Evolutionary conservation across 306 rosid genomes (phyloP), one percentile per base, ranked within the genome.

Genomic region (Castanospermum australe): DNA sequence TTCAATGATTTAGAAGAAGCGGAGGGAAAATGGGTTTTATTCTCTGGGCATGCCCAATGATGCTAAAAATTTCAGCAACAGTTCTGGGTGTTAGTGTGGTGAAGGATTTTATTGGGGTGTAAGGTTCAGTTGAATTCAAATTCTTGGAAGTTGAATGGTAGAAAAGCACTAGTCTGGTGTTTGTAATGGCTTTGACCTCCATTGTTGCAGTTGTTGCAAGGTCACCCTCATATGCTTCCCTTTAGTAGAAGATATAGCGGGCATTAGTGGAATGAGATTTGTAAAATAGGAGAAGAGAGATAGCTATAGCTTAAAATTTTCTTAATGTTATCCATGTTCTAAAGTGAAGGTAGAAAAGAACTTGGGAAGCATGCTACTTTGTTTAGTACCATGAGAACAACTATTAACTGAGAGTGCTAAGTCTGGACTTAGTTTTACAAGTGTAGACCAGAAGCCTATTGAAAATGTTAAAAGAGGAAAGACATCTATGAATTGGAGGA

Each of bases 221-320:
- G 92, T 9, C 92, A 97, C 6, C 57, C 67, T 44, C 87, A 86
- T 86, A 82, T 67, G 70, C 84, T 82, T 64, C 94, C 98, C 7
- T 82, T 93, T 65, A 89, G 83, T 33, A n/a, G 75, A 79, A 65
- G 81, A 67, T 0, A 21, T 25, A 5, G 81, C 32, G 28, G 71
- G 50, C 22, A 51, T 70, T 66, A 79, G 30, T 66, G 81, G 28
- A 20, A 44, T 60, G 56, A 55, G 76, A 25, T 80, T 47, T 67
- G 72, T 63, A 2, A 86, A 79, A 67, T 80, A 76, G 76, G 78
- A 44, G 17, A 42, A 74, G 68, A 80, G 51, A 24, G 81, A 77
- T 14, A 57, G 32, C 10, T 30, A 36, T 47, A 47, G 76, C 76
- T 22, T 68, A 7, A 85, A 50, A 75, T 79, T 42, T 69, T 73